A percentile compares a stretch with the other conserved stretches of the same genome.
phyloP scores from a whole-genome alignment of 768 basidiomycete species.

The Boletus tomentosulus region DNA sequence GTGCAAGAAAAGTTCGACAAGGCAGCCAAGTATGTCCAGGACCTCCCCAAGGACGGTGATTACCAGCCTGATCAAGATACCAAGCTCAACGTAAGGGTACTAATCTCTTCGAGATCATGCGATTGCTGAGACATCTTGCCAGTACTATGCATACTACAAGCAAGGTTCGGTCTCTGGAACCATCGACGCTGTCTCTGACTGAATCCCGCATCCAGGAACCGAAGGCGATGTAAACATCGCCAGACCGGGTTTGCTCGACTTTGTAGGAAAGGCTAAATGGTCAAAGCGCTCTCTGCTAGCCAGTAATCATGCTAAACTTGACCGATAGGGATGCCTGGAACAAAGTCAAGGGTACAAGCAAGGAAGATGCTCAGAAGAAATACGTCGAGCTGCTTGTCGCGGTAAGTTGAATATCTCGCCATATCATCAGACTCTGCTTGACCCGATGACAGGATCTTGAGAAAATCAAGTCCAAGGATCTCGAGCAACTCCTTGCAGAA shows the following conservation, averaged over 20 bases:
- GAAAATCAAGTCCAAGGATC: constrained; percentile 41
- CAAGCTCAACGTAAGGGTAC: constrained; percentile 66
- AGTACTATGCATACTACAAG: constrained; percentile 97
- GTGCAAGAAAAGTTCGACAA: constrained; percentile 62
- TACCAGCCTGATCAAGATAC: constrained; percentile 70
- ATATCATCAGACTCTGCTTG: not conserved
- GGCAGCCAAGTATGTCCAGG: constrained; percentile 62
- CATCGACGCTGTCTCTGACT: not conserved
- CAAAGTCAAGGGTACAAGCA: constrained; percentile 59
- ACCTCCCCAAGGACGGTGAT: constrained; percentile 67
- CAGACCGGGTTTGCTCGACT: constrained; percentile 77
- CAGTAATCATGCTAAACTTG: not conserved
- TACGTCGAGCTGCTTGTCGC: constrained; percentile 75
- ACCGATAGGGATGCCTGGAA: constrained; percentile 84
- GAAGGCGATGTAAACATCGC: constrained; percentile 65
- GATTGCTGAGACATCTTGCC: constrained; percentile 8
- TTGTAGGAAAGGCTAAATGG: constrained; percentile 90
- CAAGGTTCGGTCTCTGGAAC: constrained; percentile 53
- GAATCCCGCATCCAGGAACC: constrained; percentile 48
- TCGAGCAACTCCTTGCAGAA: constrained; percentile 53
- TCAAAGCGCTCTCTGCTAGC: constrained; percentile 26
- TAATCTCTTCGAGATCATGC: not conserved
- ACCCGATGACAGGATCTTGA: constrained; percentile 50
- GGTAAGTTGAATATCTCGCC: constrained; percentile 38
- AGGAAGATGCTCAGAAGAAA: constrained; percentile 64